A percentile compares a stretch with the other conserved stretches of the same genome.
phyloP scores from a whole-genome alignment of 495 filamentous ascomycete species.

The Poronia punctata region DNA sequence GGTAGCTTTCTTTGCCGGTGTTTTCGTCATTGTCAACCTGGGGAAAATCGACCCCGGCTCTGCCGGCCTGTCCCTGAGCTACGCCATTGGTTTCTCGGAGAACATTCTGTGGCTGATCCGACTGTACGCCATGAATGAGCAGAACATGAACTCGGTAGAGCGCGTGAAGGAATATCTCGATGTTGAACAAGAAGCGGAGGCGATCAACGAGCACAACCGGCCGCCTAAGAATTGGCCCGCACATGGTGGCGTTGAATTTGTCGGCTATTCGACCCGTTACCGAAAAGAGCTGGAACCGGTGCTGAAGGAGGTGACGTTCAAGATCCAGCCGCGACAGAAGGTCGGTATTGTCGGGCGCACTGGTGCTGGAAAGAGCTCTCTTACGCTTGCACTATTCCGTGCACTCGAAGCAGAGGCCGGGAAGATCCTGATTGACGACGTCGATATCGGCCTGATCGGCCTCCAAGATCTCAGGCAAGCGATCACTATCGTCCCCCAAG shows the following conservation, averaged over 20 bases:
- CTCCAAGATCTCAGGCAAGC: constrained; percentile 84
- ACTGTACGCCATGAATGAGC: constrained; percentile 91
- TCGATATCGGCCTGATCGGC: constrained; percentile 85
- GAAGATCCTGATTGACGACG: constrained; percentile 80
- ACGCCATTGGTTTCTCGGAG: constrained; percentile 95
- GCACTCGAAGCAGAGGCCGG: constrained; percentile 91
- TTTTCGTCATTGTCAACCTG: constrained; percentile 78
- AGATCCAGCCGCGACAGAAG: constrained; percentile 80
- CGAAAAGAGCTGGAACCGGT: constrained; percentile 81
- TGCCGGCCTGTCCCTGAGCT: constrained; percentile 93
- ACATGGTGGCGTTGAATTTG: constrained; percentile 78
- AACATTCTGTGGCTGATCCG: constrained; percentile 96
- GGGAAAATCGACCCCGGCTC: constrained; percentile 87
- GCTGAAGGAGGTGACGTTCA: constrained; percentile 75
- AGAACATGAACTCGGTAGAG: constrained; percentile 99
- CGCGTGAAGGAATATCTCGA: constrained; percentile 95
- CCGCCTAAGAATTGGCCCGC: constrained; percentile 79
- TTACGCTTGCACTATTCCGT: constrained; percentile 92
- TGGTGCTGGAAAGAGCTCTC: constrained; percentile 93
- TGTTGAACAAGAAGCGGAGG: constrained; percentile 83
- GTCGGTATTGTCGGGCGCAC: constrained; percentile 96
- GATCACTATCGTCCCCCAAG: constrained; percentile 97
- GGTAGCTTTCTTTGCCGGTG: constrained; percentile 90
- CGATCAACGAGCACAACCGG: constrained; percentile 70
- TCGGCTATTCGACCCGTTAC: constrained; percentile 83